Base-by-base conservation (phyloP, 768 basidiomycete species). In the Pholiota molesta region DNA sequence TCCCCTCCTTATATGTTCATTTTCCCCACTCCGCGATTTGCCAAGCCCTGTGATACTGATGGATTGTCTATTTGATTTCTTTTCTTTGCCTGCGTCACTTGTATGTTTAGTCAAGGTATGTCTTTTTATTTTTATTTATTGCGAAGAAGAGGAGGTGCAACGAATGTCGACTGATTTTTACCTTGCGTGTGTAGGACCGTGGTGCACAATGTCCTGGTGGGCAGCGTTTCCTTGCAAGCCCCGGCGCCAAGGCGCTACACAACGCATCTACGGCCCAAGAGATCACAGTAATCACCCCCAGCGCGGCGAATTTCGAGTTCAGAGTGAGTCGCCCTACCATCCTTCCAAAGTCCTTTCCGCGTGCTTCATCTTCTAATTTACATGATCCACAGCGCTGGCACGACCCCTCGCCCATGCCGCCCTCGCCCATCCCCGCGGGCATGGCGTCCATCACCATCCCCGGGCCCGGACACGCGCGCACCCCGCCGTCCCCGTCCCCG, bases 261-360 rank as follows among this genome's bases (percentile, higher is more conserved):
- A 92, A 88, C 68, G 89, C 89, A 16, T 91, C 91, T 14, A 93
- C 91, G 0, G 92, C 91, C 0, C 90, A 92, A 73, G 91, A 93
- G 75, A 86, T 93, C 63, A 85, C 86, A 19, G 85, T 93, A 31
- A 83, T 92, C 56, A 85, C 89, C 0, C 89, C 90, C 37, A 76
- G 73, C 28, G 81, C 83, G 6, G 72, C 77, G 26, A 81, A 83
- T 65, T 83, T 85, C 61, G 79, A 86, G 66, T 83, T 83, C 69
- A 76, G 81, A 62, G 86, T 86, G 67, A 67, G 80, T 53, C 23
- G 37, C 35, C 33, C 26, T 26, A n/a, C n/a, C n/a, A n/a, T n/a
- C n/a, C n/a, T 26, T 4, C 2, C 26, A 26, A 26, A 26, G 26
- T 26, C 26, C 26, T n/a, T n/a, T n/a, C n/a, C n/a, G n/a, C n/a